Evolutionary conservation across 2,329 filamentous ascomycete genomes (phyloP), one percentile per base, ranked within the genome.

Genomic region (Venturia pyrina): DNA sequence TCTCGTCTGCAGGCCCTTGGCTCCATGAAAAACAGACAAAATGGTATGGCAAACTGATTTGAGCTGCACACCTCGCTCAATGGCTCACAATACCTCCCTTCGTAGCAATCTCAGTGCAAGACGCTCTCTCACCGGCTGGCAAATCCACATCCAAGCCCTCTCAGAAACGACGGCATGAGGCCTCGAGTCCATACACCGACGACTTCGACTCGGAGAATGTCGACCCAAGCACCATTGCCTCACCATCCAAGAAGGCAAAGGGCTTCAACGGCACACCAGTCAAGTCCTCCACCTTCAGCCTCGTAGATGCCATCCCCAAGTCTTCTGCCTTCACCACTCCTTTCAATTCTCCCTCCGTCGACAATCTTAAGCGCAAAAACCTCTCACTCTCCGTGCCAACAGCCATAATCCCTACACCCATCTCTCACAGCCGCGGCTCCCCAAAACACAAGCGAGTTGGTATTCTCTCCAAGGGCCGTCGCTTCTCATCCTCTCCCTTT

Each of bases 21-120:
- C 34, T 91, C 86, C 77, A 78, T 88, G 63, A 93, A 92, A 81
- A 93, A 93, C 76, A 82, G 87, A 76, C 89, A 93, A 72, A 84
- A 84, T 78, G 80, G 82, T 84, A 80, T 71, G 75, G 61, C 41
- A 44, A 24, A 60, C 66, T 61, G 37, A 40, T 61, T 19, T 65
- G 46, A n/a, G 50, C 32, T 24, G 17, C 48, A 56, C 21, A 63
- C 53, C 24, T 28, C 24, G 41, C 62, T 64, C 64, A 56, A 53
- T 68, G 15, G 68, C 64, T 63, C 40, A 50, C 63, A 61, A 67
- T 64, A 64, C 63, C 56, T 68, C 53, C 64, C 66, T 10, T 66
- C 69, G 67, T 69, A 65, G 67, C 56, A 43, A 66, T 68, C 53
- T 24, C 59, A 24, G 59, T 43, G n/a, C 46, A 56, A 32, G 63